Conservation (phyloP, 768 basidiomycete species). For the Xerocomellus dryophilus region DNA sequence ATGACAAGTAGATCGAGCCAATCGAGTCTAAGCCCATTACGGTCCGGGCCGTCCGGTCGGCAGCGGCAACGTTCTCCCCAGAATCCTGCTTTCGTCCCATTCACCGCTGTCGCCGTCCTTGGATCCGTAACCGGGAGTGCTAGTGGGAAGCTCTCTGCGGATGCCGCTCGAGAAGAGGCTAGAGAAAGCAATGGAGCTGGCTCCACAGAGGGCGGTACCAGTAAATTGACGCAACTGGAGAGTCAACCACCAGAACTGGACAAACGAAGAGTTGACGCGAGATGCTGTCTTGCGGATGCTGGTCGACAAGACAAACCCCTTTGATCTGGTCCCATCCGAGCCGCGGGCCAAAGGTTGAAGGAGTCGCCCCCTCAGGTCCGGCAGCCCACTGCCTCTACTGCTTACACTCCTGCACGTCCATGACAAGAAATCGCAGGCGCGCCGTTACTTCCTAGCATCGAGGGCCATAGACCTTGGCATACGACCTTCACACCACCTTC, state of each 20-base stretch:
- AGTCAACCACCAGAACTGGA: constrained; percentile 67
- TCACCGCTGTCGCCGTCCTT: constrained; percentile 1
- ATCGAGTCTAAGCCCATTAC: no score
- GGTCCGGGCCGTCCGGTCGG: no score
- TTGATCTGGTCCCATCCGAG: constrained; percentile 53
- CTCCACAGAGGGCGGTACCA: constrained; percentile 8
- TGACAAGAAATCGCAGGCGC: constrained; percentile 34
- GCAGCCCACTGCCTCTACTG: constrained; percentile 10
- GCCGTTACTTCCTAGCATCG: constrained; percentile 51
- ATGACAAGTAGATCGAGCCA: background rate
- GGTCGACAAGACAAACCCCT: constrained; percentile 82
- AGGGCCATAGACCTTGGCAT: constrained; percentile 66
- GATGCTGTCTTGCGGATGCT: constrained; percentile 81
- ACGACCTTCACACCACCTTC: constrained; percentile 62
- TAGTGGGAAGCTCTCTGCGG: constrained; percentile 63
- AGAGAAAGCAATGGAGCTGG: constrained; percentile 26
- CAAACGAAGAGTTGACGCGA: constrained; percentile 67
- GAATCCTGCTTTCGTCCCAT: background rate
- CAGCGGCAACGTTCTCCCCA: no score
- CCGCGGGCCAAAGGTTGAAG: constrained; percentile 67
- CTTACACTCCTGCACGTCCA: background rate
- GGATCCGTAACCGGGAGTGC: constrained; percentile 30
- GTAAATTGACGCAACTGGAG: constrained; percentile 33
- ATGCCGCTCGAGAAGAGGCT: constrained; percentile 55
- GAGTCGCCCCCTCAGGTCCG: constrained; percentile 41